Conservation (phyloP, 2,329 filamentous ascomycete genomes). For the Phialophora expanda region DNA sequence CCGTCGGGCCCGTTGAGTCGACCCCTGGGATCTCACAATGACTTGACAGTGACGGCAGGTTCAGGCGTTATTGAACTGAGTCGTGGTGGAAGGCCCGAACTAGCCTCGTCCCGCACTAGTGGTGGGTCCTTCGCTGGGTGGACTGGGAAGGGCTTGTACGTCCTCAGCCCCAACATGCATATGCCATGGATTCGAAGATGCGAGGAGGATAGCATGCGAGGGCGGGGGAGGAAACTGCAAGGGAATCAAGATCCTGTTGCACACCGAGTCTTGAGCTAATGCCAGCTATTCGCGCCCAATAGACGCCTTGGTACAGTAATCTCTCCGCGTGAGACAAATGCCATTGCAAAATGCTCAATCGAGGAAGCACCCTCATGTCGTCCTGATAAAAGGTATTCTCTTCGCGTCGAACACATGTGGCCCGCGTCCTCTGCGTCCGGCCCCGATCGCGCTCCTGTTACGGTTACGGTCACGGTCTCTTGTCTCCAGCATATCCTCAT, state of each 20-base stretch:
- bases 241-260: not conserved
- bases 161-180: not conserved
- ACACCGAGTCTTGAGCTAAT: slow-evolving; percentile 2
- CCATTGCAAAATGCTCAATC: not conserved
- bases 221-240: not conserved
- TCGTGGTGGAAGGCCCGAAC: not conserved
- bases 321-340: not conserved
- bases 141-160: not conserved
- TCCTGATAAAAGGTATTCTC: not conserved
- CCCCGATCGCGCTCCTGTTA: not conserved
- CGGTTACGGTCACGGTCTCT: not conserved
- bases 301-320: not conserved
- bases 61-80: not conserved
- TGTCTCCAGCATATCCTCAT: not conserved
- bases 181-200: not conserved
- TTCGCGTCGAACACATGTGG: not conserved
- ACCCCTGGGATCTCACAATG: not conserved
- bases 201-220: not conserved
- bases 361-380: not conserved
- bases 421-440: not conserved
- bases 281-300: not conserved
- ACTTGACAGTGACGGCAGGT: not conserved
- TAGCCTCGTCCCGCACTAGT: not conserved
- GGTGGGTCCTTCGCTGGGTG: not conserved
- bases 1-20: not conserved